These are phyloP conservation scores for Thielaviopsis punctulata DNA, from an alignment of 2,329 filamentous ascomycete species.

Conservation along the genomic window DNA sequence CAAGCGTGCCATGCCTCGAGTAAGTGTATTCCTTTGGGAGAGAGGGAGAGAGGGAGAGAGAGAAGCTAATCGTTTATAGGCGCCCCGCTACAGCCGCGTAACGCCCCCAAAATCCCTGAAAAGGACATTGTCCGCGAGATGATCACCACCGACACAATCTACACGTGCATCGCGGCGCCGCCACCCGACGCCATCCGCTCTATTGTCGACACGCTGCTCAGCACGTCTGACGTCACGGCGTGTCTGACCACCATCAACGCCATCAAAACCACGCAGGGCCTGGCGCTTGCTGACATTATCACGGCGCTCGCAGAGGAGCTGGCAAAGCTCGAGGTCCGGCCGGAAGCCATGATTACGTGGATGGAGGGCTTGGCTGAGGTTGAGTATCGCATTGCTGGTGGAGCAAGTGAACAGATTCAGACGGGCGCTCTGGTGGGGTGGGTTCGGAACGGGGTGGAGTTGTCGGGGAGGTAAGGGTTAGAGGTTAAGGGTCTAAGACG, in stretches of 20 bases:
- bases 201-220: slow-evolving; percentile 69
- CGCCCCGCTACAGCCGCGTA: slow-evolving; percentile 46
- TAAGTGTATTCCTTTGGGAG: slow-evolving; percentile 22
- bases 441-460: slow-evolving; percentile 68
- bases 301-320: slow-evolving; percentile 74
- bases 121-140: slow-evolving; percentile 54
- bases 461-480: slow-evolving; percentile 22
- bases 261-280: slow-evolving; percentile 67
- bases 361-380: slow-evolving; percentile 80
- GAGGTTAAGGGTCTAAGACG: not conserved
- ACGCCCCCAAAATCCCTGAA: slow-evolving; percentile 41
- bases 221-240: slow-evolving; percentile 72
- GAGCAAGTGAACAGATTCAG: slow-evolving; percentile 74
- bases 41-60: not conserved
- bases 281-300: slow-evolving; percentile 87
- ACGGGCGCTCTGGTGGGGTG: slow-evolving; percentile 87
- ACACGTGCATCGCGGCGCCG: slow-evolving; percentile 91
- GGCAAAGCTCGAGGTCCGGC: slow-evolving; percentile 62
- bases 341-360: slow-evolving; percentile 82
- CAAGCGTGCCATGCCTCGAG: slow-evolving; percentile 94
- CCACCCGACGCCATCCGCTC: slow-evolving; percentile 75
- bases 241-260: slow-evolving; percentile 79
- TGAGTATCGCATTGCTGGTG: slow-evolving; percentile 77
- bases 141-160: slow-evolving; percentile 84
- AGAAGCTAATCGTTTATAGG: slow-evolving; percentile 24